Evolutionary conservation across 192 early-diverging fungal genomes (phyloP).

Genomic region (Spizellomyces punctatus): DNA sequence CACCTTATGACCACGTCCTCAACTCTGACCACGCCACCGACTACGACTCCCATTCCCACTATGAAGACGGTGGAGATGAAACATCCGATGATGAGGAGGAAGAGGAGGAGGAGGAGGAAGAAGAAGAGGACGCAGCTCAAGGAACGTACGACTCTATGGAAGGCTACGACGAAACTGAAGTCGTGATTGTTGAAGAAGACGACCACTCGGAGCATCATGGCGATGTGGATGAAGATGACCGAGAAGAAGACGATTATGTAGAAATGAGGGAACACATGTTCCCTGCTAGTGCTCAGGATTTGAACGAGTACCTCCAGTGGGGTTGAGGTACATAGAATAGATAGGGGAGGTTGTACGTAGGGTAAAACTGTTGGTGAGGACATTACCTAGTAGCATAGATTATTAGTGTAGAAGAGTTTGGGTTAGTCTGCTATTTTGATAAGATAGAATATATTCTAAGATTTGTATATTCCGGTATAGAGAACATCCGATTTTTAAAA

Average conservation of each 20-base stretch:
- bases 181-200: background rate
- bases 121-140: background rate
- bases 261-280: background rate
- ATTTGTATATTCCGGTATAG: no score
- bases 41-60: background rate
- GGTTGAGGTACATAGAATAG: slow-evolving; percentile 4
- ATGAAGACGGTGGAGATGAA: background rate
- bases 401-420: no score
- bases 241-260: background rate
- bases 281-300: slow-evolving; percentile 18
- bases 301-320: slow-evolving; percentile 30
- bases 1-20: background rate
- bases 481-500: no score
- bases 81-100: background rate
- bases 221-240: slow-evolving; percentile 4
- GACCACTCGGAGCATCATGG: background rate
- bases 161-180: slow-evolving; percentile 12
- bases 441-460: no score
- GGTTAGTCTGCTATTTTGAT: no score
- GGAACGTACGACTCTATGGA: background rate
- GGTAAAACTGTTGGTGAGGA: no score
- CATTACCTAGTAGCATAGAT: no score
- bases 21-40: background rate
- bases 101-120: slow-evolving; percentile 5
- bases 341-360: no score